Evolutionary conservation across 2,329 filamentous ascomycete genomes (phyloP).

Genomic region (Berkeleyomyces basicola): DNA sequence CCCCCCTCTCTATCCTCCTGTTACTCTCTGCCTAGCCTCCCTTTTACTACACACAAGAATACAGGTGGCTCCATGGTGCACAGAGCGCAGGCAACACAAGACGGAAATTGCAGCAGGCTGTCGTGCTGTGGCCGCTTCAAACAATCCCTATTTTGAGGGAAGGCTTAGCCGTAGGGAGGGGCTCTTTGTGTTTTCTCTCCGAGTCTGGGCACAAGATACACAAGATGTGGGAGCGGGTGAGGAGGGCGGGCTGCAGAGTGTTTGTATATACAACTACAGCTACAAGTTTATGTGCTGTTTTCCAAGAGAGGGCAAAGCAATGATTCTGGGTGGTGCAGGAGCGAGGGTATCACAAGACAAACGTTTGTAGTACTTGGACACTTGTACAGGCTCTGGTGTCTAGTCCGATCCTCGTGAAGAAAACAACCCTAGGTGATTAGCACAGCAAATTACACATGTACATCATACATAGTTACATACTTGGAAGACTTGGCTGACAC

Average conservation of each 20-base stretch:
- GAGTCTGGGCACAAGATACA: neutral
- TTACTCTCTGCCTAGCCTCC: too few relatives aligned
- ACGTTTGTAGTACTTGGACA: too few relatives aligned
- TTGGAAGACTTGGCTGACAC: conserved; percentile 1
- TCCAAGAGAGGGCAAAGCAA: too few relatives aligned
- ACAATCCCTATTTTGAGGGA: neutral
- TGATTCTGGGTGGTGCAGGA: too few relatives aligned
- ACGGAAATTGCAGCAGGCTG: neutral
- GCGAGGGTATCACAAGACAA: too few relatives aligned
- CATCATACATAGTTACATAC: neutral
- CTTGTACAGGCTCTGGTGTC: too few relatives aligned
- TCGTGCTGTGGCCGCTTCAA: neutral
- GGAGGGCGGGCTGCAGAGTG: neutral
- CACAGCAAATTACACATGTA: too few relatives aligned
- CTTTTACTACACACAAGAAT: neutral
- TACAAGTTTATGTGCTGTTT: too few relatives aligned
- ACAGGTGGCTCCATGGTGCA: neutral
- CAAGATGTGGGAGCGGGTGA: neutral
- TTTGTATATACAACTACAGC: too few relatives aligned
- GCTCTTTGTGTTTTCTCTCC: neutral
- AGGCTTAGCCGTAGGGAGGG: neutral
- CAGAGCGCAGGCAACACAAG: neutral
- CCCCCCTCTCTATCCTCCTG: neutral
- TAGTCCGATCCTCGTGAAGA: too few relatives aligned
- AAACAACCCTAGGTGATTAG: too few relatives aligned